A percentile compares a stretch with the other conserved stretches of the same genome.
Conservation (phyloP, 2,329 filamentous ascomycete genomes). For the Aspergillus candidus region DNA sequence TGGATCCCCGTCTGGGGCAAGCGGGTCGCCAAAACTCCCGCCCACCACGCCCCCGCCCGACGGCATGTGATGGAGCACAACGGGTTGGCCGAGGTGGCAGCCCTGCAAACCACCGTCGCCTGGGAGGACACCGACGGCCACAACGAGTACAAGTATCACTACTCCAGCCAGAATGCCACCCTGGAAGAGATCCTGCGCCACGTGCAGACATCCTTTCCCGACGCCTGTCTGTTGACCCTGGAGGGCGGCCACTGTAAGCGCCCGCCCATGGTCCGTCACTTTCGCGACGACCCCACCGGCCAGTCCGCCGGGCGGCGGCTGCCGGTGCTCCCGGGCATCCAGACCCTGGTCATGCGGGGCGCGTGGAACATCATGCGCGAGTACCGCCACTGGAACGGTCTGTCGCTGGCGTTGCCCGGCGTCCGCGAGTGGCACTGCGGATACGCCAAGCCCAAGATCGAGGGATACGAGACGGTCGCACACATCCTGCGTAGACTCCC, state of each 20-base stretch:
- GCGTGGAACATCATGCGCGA: slow-evolving; percentile 71
- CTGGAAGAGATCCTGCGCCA: slow-evolving; percentile 65
- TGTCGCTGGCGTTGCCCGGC: slow-evolving; percentile 59
- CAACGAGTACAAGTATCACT: slow-evolving; percentile 27
- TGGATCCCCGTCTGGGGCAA: slow-evolving; percentile 69
- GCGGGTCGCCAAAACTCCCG: slow-evolving; percentile 45
- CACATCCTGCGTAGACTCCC: slow-evolving; percentile 56
- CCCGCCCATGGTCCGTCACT: slow-evolving; percentile 60
- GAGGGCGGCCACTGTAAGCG: slow-evolving; percentile 74
- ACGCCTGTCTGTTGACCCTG: slow-evolving; percentile 61
- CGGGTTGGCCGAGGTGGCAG: slow-evolving; percentile 16
- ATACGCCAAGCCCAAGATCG: slow-evolving; percentile 65
- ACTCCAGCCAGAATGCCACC: slow-evolving; percentile 57
- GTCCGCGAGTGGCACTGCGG: slow-evolving; percentile 51
- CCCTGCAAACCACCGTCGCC: slow-evolving; percentile 19
- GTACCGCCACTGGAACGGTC: slow-evolving; percentile 55
- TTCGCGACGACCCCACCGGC: slow-evolving; percentile 35
- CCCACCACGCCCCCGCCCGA: slow-evolving; percentile 24
- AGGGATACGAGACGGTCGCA: slow-evolving; percentile 66
- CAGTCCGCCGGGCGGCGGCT: slow-evolving; percentile 31
- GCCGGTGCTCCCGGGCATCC: slow-evolving; percentile 50
- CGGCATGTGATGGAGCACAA: slow-evolving; percentile 19
- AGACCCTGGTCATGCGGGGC: slow-evolving; percentile 65
- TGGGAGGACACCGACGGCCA: slow-evolving; percentile 24
- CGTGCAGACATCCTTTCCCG: slow-evolving; percentile 53